Conservation (phyloP, 2,329 filamentous ascomycete species). For the Onygenales sp. region DNA sequence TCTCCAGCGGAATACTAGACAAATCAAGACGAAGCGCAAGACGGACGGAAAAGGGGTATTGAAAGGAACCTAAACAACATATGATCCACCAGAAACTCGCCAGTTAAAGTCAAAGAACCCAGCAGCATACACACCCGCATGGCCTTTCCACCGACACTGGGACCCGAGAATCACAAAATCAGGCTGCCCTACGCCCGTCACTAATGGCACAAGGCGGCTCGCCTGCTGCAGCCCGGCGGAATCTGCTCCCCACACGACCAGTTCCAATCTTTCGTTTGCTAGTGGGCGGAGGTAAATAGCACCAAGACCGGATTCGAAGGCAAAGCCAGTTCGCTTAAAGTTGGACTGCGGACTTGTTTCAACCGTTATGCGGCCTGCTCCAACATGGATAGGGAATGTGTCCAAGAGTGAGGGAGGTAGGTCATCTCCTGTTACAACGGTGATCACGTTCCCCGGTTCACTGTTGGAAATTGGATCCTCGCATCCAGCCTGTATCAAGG, state of each 20-base stretch:
- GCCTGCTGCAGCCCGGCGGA: constrained; percentile 39
- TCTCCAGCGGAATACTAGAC: background rate
- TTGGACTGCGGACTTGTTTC: background rate
- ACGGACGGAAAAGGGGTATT: background rate
- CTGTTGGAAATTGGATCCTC: constrained; percentile 2
- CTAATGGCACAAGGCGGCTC: constrained; percentile 44
- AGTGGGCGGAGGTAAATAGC: constrained; percentile 45
- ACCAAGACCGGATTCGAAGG: constrained; percentile 31
- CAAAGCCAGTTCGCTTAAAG: constrained; percentile 16
- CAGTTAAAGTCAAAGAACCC: constrained; percentile 49
- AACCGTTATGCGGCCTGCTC: constrained; percentile 8
- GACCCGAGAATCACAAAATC: constrained; percentile 45
- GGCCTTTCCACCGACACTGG: constrained; percentile 41
- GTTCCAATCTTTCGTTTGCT: constrained; percentile 38
- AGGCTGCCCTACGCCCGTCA: constrained; percentile 49
- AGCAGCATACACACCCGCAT: constrained; percentile 43
- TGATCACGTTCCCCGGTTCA: constrained; percentile 38
- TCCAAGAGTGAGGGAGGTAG: constrained; percentile 11
- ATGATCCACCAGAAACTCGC: constrained; percentile 41
- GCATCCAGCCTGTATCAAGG: constrained; percentile 22
- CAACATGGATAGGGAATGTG: constrained; percentile 20
- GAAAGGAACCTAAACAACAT: constrained; percentile 19
- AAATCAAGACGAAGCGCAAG: background rate
- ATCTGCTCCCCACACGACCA: constrained; percentile 49
- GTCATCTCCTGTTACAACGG: constrained; percentile 17